phyloP scores from a whole-genome alignment of 1,284 basidiomycete genomes.

The Tilletia indica region DNA sequence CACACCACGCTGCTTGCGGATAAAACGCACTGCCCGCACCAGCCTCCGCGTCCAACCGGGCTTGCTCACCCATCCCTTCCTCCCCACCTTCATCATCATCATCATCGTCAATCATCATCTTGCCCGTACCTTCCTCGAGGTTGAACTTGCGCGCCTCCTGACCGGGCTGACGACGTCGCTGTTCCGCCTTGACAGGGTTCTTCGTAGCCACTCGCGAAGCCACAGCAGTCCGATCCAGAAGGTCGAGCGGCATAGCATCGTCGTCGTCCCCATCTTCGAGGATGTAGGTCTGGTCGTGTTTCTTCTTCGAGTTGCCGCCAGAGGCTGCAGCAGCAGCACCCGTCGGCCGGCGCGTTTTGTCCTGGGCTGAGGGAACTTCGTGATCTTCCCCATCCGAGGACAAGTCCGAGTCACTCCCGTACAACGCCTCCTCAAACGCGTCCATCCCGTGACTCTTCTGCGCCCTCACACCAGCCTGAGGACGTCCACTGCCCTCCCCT shows the following conservation, averaged over 20 bases:
- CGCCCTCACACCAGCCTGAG: constrained; percentile 19
- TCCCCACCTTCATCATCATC: constrained; percentile 63
- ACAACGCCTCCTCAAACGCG: constrained; percentile 54
- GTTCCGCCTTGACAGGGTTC: constrained; percentile 26
- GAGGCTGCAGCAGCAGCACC: constrained; percentile 25
- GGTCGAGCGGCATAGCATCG: constrained; percentile 91
- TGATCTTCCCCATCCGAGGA: constrained; percentile 38
- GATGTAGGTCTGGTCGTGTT: constrained; percentile 62
- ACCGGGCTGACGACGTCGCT: constrained; percentile 62
- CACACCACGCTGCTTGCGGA: constrained; percentile 73
- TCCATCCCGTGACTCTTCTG: constrained; percentile 26
- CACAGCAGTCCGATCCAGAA: constrained; percentile 68
- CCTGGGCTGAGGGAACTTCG: constrained; percentile 36
- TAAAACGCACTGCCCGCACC: constrained; percentile 68
- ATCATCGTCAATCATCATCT: constrained; percentile 70
- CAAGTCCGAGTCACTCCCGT: constrained; percentile 50
- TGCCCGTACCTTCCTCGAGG: constrained; percentile 80
- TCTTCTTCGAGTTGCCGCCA: constrained; percentile 23
- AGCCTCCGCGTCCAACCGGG: constrained; percentile 16
- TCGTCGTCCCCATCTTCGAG: constrained; percentile 64
- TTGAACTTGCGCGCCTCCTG: constrained; percentile 84
- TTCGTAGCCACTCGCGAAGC: constrained; percentile 25
- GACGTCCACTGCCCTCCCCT: constrained; percentile 21
- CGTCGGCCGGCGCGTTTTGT: constrained; percentile 27
- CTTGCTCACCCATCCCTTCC: not conserved